Conservation (phyloP, 2,329 filamentous ascomycete species). For the Ophiostoma piceae region DNA sequence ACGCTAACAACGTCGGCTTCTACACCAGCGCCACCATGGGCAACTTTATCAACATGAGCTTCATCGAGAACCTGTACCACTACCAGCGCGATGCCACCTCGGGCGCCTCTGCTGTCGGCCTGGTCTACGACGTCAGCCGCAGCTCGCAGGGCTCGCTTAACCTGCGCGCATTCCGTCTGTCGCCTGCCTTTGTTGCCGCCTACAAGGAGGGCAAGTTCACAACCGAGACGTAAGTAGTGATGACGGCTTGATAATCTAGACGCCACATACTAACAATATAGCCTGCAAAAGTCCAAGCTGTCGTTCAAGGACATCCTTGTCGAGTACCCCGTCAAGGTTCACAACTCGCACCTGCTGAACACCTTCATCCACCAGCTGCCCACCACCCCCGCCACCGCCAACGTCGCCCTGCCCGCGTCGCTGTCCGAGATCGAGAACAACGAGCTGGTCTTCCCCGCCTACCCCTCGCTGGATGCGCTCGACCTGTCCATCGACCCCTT, state of each 20-base stretch:
- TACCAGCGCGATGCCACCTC: constrained; percentile 93
- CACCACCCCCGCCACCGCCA: constrained; percentile 54
- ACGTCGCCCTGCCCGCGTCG: constrained; percentile 71
- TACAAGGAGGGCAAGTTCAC: constrained; percentile 98
- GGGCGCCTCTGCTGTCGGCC: constrained; percentile 79
- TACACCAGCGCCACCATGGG: constrained; percentile 98
- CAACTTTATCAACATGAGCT: constrained; percentile 91
- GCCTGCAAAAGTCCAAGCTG: constrained; percentile 89
- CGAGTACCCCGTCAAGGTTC: constrained; percentile 81
- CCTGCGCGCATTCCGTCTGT: constrained; percentile 85
- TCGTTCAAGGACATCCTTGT: constrained; percentile 89
- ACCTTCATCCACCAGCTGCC: constrained; percentile 92
- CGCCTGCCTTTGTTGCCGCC: constrained; percentile 78
- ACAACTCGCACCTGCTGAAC: constrained; percentile 96
- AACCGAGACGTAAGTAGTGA: constrained; percentile 69
- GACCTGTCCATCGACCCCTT: constrained; percentile 95
- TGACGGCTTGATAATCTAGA: not conserved
- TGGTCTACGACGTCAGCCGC: constrained; percentile 93
- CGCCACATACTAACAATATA: constrained; percentile 36
- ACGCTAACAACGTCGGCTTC: constrained; percentile 52
- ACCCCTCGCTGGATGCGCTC: constrained; percentile 83
- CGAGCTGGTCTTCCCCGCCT: constrained; percentile 59
- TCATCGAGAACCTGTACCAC: constrained; percentile 96
- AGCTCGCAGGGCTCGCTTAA: constrained; percentile 88
- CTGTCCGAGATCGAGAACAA: constrained; percentile 70